These are phyloP conservation scores for Brassica hybrid DNA, from an alignment of 441 rosid genomes.

Conservation along the genomic window DNA sequence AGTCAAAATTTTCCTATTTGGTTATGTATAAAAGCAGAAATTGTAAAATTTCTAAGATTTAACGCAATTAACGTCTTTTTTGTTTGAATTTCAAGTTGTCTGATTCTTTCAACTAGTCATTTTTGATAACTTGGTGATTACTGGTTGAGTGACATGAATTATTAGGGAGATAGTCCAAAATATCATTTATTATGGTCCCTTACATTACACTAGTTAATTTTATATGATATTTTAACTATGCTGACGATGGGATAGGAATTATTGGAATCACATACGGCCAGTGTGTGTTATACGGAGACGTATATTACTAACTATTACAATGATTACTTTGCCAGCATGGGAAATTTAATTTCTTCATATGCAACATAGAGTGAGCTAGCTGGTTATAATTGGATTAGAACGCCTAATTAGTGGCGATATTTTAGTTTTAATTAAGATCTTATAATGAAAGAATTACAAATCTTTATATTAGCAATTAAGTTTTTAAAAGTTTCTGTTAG, in stretches of 20 bases:
- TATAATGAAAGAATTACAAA: background rate
- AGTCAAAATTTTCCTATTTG: conserved; percentile 31
- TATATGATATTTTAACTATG: background rate
- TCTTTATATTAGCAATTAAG: background rate
- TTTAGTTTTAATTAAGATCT: background rate
- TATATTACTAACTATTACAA: background rate
- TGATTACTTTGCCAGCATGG: background rate
- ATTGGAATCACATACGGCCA: background rate
- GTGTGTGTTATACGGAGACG: background rate
- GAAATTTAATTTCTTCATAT: background rate
- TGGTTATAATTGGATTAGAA: background rate
- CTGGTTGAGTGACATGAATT: conserved; percentile 14
- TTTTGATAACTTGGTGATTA: background rate
- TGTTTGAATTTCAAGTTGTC: conserved; percentile 5
- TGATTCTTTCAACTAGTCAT: background rate
- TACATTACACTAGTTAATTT: background rate
- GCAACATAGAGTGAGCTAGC: background rate
- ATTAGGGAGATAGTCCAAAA: conserved; percentile 8
- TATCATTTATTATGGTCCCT: background rate
- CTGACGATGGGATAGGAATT: background rate
- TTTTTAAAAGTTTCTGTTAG: background rate
- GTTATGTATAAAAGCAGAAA: conserved; percentile 36
- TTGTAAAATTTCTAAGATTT: conserved; percentile 31
- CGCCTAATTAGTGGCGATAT: background rate
- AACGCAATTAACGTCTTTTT: conserved; percentile 29